These are phyloP conservation scores for Peronosclerospora sorghi DNA, from an alignment of 352 stramenopile species.

Conservation along the genomic window DNA sequence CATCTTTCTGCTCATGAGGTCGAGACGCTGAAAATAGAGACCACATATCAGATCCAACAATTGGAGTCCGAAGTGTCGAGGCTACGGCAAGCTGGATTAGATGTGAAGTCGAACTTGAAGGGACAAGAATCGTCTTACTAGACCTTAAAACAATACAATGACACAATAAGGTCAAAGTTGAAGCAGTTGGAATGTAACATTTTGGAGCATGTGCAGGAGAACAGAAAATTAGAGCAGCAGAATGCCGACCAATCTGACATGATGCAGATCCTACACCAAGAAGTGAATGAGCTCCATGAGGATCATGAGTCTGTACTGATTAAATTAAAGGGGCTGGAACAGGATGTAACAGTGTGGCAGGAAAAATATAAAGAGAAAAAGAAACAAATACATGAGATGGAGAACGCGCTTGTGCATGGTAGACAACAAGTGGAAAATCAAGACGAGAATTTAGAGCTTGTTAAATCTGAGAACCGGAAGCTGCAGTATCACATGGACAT, in stretches of 20 bases:
- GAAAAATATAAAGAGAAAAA: conserved; percentile 28
- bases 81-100: conserved; percentile 31
- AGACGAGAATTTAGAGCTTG: conserved; percentile 23
- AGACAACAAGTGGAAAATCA: conserved; percentile 26
- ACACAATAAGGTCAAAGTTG: conserved; percentile 27
- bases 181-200: conserved; percentile 38
- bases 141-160: conserved; percentile 29
- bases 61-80: conserved; percentile 35
- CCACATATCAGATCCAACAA: conserved; percentile 41
- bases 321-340: conserved; percentile 24
- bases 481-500: conserved; percentile 33
- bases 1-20: conserved; percentile 39
- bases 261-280: conserved; percentile 27
- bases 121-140: conserved; percentile 29
- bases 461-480: conserved; percentile 34
- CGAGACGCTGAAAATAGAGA: conserved; percentile 37
- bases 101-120: conserved; percentile 39
- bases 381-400: conserved; percentile 16
- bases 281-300: conserved; percentile 34
- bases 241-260: conserved; percentile 23
- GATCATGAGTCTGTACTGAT: conserved; percentile 25
- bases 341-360: conserved; percentile 26
- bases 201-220: conserved; percentile 26
- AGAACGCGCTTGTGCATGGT: conserved; percentile 17
- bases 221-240: conserved; percentile 33